phyloP scores from a whole-genome alignment of 441 rosid species.

The Arabidopsis hybrid region DNA sequence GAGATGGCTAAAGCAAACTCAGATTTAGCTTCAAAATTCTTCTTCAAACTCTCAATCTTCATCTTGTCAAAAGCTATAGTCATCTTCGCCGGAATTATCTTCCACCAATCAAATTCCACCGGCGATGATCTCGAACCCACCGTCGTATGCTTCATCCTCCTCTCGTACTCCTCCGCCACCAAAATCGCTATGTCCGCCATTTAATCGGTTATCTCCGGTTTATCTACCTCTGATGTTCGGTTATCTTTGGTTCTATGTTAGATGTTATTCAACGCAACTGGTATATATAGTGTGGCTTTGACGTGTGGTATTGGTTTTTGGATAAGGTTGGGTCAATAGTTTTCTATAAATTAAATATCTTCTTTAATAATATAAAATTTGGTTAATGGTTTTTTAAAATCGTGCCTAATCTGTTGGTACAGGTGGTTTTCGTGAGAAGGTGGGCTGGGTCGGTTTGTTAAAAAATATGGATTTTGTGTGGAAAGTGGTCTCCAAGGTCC shows the following conservation, averaged over 20 bases:
- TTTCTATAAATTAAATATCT: constrained; percentile 1
- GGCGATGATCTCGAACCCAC: constrained; percentile 8
- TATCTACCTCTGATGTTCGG: constrained; percentile 14
- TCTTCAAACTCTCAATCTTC: constrained; percentile 39
- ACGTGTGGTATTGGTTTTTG: constrained; percentile 1
- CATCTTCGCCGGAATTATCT: constrained; percentile 37
- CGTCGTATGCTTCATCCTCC: constrained; percentile 30
- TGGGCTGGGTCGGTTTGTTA: constrained; percentile 39
- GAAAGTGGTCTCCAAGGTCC: constrained; percentile 25
- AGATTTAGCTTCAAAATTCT: constrained; percentile 40
- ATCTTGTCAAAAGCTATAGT: constrained; percentile 17
- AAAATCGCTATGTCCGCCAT: constrained; percentile 48
- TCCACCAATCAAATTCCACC: constrained; percentile 24
- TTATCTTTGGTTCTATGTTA: constrained; percentile 22
- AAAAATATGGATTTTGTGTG: constrained; percentile 1
- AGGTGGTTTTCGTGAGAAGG: constrained; percentile 34
- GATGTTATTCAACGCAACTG: neutral
- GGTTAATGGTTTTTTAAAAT: constrained; percentile 23
- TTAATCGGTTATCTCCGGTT: constrained; percentile 51
- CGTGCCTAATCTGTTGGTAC: constrained; percentile 36
- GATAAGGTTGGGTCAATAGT: constrained; percentile 39
- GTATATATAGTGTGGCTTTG: constrained; percentile 35
- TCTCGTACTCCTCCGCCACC: constrained; percentile 47
- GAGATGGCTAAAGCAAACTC: constrained; percentile 40
- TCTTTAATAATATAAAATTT: neutral